phyloP scores from a whole-genome alignment of 306 rosid genomes.

The Elaeagnus macrophylla region DNA sequence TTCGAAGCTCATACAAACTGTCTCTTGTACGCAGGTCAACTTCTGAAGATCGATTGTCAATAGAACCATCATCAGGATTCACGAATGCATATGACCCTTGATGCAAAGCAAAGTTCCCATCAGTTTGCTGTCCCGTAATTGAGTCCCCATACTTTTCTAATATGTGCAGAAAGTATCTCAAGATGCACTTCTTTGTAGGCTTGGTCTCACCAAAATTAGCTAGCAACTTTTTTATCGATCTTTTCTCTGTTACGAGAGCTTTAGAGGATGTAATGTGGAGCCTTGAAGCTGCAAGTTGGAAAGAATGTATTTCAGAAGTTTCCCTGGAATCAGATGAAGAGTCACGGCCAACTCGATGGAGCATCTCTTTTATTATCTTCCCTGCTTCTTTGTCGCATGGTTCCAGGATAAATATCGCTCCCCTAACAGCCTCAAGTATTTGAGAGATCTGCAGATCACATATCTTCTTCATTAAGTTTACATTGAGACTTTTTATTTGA shows the following conservation, averaged over 20 bases:
- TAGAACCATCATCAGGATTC: not conserved
- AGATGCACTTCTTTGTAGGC: conserved; percentile 25
- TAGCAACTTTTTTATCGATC: conserved; percentile 25
- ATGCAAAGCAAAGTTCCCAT: not conserved
- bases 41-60: conserved; percentile 8
- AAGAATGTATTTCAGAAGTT: conserved; percentile 34
- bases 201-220: conserved; percentile 11
- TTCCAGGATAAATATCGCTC: conserved; percentile 28
- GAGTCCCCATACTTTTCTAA: conserved; percentile 32
- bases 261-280: conserved; percentile 26
- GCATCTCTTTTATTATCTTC: conserved; percentile 24
- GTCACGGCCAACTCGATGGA: conserved; percentile 22
- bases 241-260: conserved; percentile 35
- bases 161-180: conserved; percentile 32
- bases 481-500: conserved; percentile 2
- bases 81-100: not conserved
- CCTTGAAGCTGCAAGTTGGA: conserved; percentile 35
- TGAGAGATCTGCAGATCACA: conserved; percentile 38
- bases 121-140: conserved; percentile 17
- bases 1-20: too few relatives aligned
- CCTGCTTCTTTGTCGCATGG: conserved; percentile 42
- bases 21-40: not conserved
- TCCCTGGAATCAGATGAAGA: conserved; percentile 15
- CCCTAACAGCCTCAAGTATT: conserved; percentile 33
- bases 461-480: too few relatives aligned